Conservation (phyloP, 805 yeast species). For the Metschnikowia chrysomelidarum region DNA sequence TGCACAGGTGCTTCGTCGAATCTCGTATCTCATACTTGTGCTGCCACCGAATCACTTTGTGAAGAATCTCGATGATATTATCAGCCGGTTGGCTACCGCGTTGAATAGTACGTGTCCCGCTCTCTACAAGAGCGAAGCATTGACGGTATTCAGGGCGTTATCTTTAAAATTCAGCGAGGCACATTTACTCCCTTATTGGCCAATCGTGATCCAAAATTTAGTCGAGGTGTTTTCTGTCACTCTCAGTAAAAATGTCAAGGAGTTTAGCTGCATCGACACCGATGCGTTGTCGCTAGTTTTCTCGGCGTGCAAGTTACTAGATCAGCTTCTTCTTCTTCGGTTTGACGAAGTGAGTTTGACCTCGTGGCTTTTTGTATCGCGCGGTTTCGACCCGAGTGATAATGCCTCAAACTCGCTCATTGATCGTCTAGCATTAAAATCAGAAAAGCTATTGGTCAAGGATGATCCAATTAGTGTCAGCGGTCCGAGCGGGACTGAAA, state of each 20-base stretch:
- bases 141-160: conserved; percentile 62
- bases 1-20: conserved; percentile 54
- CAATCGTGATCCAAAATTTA: conserved; percentile 59
- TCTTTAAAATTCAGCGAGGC: conserved; percentile 59
- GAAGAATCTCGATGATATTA: conserved; percentile 47
- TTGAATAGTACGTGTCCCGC: conserved; percentile 32
- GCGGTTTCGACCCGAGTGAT: conserved; percentile 47
- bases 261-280: conserved; percentile 26
- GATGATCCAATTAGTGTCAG: conserved; percentile 39
- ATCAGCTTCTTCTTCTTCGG: conserved; percentile 62
- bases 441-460: conserved; percentile 29
- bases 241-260: conserved; percentile 24
- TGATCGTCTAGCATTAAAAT: conserved; percentile 44
- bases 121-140: conserved; percentile 42
- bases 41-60: conserved; percentile 58
- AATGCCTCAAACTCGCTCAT: conserved; percentile 36
- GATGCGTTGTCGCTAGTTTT: conserved; percentile 45
- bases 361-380: conserved; percentile 85
- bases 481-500: conserved; percentile 24
- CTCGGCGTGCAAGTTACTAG: conserved; percentile 75
- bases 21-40: conserved; percentile 61
- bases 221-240: conserved; percentile 48
- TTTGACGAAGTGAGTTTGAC: conserved; percentile 73
- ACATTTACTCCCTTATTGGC: conserved; percentile 71
- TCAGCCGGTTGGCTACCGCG: conserved; percentile 35